Evolutionary conservation across 306 rosid genomes (phyloP), one percentile per base, ranked within the genome.

Genomic region (Vachellia pachyceras): DNA sequence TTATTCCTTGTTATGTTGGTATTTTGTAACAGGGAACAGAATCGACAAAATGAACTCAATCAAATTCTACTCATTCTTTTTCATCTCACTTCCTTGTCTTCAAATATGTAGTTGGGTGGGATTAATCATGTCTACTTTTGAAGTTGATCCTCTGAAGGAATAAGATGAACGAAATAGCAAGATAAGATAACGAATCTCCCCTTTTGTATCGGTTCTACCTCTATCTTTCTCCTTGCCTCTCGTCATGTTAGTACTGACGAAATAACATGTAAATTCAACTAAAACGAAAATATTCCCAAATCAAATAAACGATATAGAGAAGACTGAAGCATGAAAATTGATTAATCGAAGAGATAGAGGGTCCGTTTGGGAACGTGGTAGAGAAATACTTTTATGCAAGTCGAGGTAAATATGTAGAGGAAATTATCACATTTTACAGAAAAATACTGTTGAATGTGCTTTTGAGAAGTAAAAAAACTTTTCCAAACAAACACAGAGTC

Each of bases 31-130:
- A 6, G 1, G 9, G 23, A n/a, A 55, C 20, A 55, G 4, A 20
- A 55, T 20, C 29, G 12, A 11, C 29, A 55, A 55, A 7, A 55
- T n/a, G 63, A 55, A 9, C 63, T 55, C 63, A n/a, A 20, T 1
- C 17, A 25, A 41, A 39, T n/a, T 40, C 7, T 5, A 11, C 68
- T 52, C 5, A 1, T 12, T 11, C 18, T 1, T 15, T 29, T 63
- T 33, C 69, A 79, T 65, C 55, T 42, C 40, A 77, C 47, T 47
- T 46, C 55, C 57, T 12, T 6, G 44, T 5, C 40, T 39, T 29
- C 33, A 55, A 33, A 29, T 41, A 67, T 20, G 37, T 79, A 73
- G 75, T 39, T 61, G 76, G 46, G 58, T 76, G 66, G 44, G 22
- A 58, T 60, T 47, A 75, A 10, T 65, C 49, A 64, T 15, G 50